Base-by-base conservation (phyloP, 306 rosid species). In the Quercus agrifolia region DNA sequence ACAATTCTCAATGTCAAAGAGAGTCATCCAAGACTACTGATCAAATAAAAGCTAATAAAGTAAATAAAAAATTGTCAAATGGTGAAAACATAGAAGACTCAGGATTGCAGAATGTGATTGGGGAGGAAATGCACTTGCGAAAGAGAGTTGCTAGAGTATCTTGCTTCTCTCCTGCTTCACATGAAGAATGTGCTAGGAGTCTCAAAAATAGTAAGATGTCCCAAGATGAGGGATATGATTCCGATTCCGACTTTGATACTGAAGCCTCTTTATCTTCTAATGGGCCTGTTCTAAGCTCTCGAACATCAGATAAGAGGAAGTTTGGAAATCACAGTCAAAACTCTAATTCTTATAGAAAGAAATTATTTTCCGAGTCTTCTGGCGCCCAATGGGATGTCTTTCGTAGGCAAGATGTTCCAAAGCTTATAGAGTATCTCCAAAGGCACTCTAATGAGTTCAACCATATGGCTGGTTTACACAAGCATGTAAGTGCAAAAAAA, bases 321-420 rank as follows among this genome's bases (percentile, higher is more conserved):
- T 81, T 52, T 28, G 80, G 67, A 72, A 78, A 78, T 54, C 80
- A 70, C 41, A 68, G 73, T 57, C 74, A 78, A 56, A 88, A 78
- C 78, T 82, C 87, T 18, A 64, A 73, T 71, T 28, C 57, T 58
- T 78, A 69, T 70, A 77, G 75, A 80, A 79, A 79, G 74, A 71
- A 83, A 70, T 57, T 73, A 70, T 20, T 69, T 6, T 28, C 81
- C 5, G 78, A 70, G 81, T 77, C 80, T 74, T 81, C 84, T 74
- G 79, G 89, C 75, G 94, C 93, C 21, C 92, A 81, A 71, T 96
- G 99, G 99, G 99, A 96, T 80, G 89, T 96, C 56, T 96, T 93
- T 73, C 94, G 98, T 52, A 88, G 94, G 78, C 93, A 93, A 89
- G 99, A 96, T 81, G 98, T 89, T 82, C 92, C 96, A 2, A 93